Evolutionary conservation across 192 early-diverging fungal genomes (phyloP).

Genomic region (Coemansia sp.): DNA sequence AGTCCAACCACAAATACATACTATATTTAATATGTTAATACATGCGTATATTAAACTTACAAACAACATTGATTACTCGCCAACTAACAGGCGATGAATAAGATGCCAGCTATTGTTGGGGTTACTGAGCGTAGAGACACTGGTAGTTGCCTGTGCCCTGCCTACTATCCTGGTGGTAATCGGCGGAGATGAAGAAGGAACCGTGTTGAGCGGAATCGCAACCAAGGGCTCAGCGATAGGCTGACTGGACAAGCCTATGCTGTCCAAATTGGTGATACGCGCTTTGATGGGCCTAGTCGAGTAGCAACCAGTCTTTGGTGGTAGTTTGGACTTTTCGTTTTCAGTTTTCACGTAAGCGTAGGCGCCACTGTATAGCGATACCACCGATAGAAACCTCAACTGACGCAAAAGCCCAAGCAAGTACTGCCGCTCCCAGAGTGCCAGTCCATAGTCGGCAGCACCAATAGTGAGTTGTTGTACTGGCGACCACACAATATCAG

Average conservation of each 20-base stretch:
- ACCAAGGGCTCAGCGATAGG: too few relatives aligned
- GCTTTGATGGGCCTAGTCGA: background rate
- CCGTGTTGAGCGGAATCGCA: background rate
- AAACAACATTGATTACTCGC: slow-evolving; percentile 1
- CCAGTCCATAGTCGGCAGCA: slow-evolving; percentile 7
- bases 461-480: slow-evolving; percentile 16
- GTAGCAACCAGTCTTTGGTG: background rate
- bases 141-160: background rate
- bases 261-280: slow-evolving; percentile 21
- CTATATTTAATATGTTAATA: background rate
- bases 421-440: background rate
- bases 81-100: slow-evolving; percentile 10
- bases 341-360: slow-evolving; percentile 27
- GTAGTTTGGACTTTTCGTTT: background rate
- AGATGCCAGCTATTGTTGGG: slow-evolving; percentile 18
- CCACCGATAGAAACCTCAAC: background rate
- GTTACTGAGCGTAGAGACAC: background rate
- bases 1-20: background rate
- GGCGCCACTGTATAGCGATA: slow-evolving; percentile 28
- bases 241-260: slow-evolving; percentile 13
- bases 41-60: background rate
- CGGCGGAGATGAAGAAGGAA: background rate
- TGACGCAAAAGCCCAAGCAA: slow-evolving; percentile 3
- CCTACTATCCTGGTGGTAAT: background rate
- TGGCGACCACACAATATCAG: background rate